phyloP scores from a whole-genome alignment of 2,329 filamentous ascomycete species.

The Aureobasidium sp. region DNA sequence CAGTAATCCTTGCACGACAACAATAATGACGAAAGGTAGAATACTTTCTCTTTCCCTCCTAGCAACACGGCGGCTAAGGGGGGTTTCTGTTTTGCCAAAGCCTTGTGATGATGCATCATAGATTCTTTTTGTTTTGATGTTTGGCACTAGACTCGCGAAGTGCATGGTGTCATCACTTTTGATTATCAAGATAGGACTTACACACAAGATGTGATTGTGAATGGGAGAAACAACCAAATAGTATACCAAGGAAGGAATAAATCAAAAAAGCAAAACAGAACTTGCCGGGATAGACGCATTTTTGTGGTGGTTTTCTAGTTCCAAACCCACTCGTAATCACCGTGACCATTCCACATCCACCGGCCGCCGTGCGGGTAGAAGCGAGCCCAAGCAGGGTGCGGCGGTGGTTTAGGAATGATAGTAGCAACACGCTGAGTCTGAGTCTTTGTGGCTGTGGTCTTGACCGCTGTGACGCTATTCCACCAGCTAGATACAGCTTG shows the following conservation, averaged over 20 bases:
- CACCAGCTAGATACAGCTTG: constrained; percentile 2
- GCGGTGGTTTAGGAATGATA: not conserved
- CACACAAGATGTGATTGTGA: too few species aligned
- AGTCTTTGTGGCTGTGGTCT: not conserved
- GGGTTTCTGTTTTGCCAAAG: too few species aligned
- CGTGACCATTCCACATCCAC: constrained; percentile 9
- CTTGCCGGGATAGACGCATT: not conserved
- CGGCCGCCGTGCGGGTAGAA: not conserved
- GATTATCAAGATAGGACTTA: too few species aligned
- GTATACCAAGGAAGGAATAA: not conserved
- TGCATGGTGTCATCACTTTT: too few species aligned
- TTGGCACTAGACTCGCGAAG: too few species aligned
- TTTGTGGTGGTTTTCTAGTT: not conserved
- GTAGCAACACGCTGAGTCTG: not conserved
- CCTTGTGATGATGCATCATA: too few species aligned
- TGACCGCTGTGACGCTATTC: not conserved
- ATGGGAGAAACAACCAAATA: too few species aligned
- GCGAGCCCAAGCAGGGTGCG: not conserved
- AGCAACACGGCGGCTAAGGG: too few species aligned
- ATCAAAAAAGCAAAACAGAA: not conserved
- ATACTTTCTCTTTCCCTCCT: too few species aligned
- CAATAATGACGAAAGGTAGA: too few species aligned
- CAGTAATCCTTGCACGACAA: too few species aligned
- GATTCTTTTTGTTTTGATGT: too few species aligned
- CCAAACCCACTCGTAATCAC: not conserved